Conservation (phyloP, 495 filamentous ascomycete species). For the Talaromyces proteolyticus region DNA sequence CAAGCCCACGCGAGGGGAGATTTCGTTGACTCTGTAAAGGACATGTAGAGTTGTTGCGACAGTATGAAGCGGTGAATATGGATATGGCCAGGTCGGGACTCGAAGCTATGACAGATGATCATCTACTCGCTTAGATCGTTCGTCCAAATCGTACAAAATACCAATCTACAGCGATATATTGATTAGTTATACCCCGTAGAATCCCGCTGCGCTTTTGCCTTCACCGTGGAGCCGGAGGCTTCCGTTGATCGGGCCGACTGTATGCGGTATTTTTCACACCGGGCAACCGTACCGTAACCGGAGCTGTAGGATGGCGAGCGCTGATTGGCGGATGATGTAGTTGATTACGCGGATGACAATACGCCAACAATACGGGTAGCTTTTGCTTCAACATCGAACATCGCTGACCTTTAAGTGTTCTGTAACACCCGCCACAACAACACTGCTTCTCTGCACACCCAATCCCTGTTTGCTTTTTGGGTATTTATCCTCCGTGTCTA, state of each 20-base stretch:
- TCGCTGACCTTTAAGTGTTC: background rate
- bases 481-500: slow-evolving; percentile 15
- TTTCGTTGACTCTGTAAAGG: background rate
- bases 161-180: background rate
- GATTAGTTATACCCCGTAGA: background rate
- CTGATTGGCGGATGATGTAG: too few relatives aligned
- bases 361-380: slow-evolving; percentile 4
- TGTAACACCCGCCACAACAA: background rate
- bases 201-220: background rate
- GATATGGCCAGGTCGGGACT: too few relatives aligned
- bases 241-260: slow-evolving; percentile 7
- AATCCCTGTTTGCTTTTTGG: background rate
- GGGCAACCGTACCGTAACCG: too few relatives aligned
- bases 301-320: too few relatives aligned
- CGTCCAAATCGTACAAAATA: too few relatives aligned
- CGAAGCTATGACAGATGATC: too few relatives aligned
- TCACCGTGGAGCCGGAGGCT: slow-evolving; percentile 3
- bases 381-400: slow-evolving; percentile 4
- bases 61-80: too few relatives aligned
- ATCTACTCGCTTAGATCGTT: too few relatives aligned
- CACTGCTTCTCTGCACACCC: background rate
- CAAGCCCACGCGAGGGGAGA: slow-evolving; percentile 7
- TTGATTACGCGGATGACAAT: slow-evolving; percentile 2
- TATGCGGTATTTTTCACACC: slow-evolving; percentile 6
- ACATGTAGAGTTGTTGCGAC: too few relatives aligned